Percentiles rank a stretch among this genome's conserved stretches.
Evolutionary conservation across 2,329 filamentous ascomycete genomes (phyloP).

Genomic region (Verticillium tricorpus): DNA sequence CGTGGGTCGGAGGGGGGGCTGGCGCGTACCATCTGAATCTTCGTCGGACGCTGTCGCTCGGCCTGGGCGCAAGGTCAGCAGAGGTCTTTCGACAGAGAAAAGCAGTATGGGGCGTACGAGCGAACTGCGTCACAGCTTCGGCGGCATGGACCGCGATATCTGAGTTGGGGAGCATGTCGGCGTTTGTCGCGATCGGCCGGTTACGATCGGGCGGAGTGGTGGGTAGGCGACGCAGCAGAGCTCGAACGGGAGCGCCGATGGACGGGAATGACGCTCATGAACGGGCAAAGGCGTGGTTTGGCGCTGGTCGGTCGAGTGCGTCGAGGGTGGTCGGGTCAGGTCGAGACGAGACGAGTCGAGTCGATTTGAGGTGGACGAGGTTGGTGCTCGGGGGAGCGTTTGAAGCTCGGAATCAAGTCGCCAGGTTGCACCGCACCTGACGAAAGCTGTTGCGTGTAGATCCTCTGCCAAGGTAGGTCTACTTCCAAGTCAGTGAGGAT

Average conservation of each 20-base stretch:
- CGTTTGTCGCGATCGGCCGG: background rate
- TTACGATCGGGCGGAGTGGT: slow-evolving; percentile 7
- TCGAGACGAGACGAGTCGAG: too few relatives aligned
- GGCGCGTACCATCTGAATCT: slow-evolving; percentile 4
- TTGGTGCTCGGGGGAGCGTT: background rate
- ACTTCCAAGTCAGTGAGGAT: background rate
- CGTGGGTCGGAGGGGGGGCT: slow-evolving; percentile 10
- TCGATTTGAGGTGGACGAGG: background rate
- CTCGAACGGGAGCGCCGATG: slow-evolving; percentile 12
- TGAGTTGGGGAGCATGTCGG: slow-evolving; percentile 1
- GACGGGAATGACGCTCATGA: slow-evolving; percentile 10
- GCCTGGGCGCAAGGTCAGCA: background rate
- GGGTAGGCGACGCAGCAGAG: slow-evolving; percentile 7
- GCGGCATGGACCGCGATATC: background rate
- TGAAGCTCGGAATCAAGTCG: background rate
- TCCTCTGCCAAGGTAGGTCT: background rate
- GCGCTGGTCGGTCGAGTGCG: background rate
- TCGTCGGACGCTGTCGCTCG: slow-evolving; percentile 2
- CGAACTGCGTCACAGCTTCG: background rate
- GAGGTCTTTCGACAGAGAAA: too few relatives aligned
- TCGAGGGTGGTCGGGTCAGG: background rate
- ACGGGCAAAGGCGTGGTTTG: background rate
- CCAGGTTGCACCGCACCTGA: background rate
- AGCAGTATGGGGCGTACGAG: background rate
- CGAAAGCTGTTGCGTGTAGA: background rate